These are phyloP conservation scores for Agarophyton chilense DNA, from an alignment of 23 red algal genomes.

Conservation along the genomic window DNA sequence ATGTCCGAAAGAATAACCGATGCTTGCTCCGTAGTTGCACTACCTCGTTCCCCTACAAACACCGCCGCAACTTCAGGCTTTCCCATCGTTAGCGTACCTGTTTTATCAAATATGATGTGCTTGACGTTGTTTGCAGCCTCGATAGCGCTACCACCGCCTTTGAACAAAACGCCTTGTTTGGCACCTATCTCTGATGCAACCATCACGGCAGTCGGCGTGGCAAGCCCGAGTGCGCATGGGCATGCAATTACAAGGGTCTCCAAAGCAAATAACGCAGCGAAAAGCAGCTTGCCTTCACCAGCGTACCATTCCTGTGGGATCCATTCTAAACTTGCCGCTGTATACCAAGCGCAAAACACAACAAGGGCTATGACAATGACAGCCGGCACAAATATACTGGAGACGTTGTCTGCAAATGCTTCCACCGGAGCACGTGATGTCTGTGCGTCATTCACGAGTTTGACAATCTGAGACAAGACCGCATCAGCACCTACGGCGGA, in stretches of 20 bases:
- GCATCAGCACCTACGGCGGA: conserved; percentile 71
- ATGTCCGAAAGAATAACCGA: conserved; percentile 63
- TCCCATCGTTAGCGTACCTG: conserved; percentile 91
- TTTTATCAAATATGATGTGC: conserved; percentile 94
- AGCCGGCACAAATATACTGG: conserved; percentile 87
- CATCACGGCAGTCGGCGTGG: conserved; percentile 97
- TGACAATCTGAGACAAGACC: conserved; percentile 89
- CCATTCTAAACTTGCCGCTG: conserved; percentile 37
- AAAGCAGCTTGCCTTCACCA: conserved; percentile 70
- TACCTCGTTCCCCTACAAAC: conserved; percentile 59
- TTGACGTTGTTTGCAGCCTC: conserved; percentile 62
- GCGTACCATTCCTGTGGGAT: conserved; percentile 82
- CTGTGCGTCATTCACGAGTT: conserved; percentile 92
- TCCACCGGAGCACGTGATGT: conserved; percentile 84
- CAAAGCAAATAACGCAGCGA: conserved; percentile 89
- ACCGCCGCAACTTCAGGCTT: conserved; percentile 65
- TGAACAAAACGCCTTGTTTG: conserved; percentile 73
- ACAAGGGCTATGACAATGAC: conserved; percentile 70
- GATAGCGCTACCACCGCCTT: conserved; percentile 74
- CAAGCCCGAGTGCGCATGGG: conserved; percentile 96
- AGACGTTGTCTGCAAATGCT: conserved; percentile 82
- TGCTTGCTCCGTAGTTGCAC: conserved; percentile 34
- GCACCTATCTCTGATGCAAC: conserved; percentile 81
- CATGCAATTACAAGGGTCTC: conserved; percentile 95
- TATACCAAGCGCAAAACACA: conserved; percentile 79